Base-by-base conservation (phyloP, 352 stramenopile genomes). In the Pythium aquatile region DNA sequence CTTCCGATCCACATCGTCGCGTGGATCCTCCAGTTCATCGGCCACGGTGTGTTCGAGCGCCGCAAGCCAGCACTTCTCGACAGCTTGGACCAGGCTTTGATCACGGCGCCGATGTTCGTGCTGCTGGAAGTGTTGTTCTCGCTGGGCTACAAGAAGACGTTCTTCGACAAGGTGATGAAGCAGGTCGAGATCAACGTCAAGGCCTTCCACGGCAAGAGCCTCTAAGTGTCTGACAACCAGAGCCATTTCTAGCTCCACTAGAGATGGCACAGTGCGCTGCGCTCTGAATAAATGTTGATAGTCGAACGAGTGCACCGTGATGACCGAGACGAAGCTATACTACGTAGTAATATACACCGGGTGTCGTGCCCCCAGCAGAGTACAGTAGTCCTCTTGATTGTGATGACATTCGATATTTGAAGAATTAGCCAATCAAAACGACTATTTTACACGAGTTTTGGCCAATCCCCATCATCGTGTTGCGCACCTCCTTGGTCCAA, bases 11-110 rank as follows among this genome's bases (percentile, higher is more conserved):
- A 89, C 66, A 55, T 82, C 6, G 26, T 46, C 20, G 65, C 65
- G 17, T 91, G 80, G 80, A 80, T 88, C 52, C 59, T 78, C 6
- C 81, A 77, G 68, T 84, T 89, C 40, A 77, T 84, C 66, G 81
- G 78, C 20, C 81, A 90, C 59, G 70, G 66, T 20, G 71, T 90
- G 8, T 85, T 83, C 60, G 81, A 90, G 60, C 63, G 75, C 16
- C 71, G 78, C 47, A 78, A 82, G 13, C 80, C 81, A 2, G 81
- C 81, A 24, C 70, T 90, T 2, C 47, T 90, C 2, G 74, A 89
- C 55, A 89, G 81, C 55, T 57, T 90, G 13, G 74, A 85, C 60
- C 79, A 88, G 58, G 77, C 63, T 14, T 14, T 77, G 44, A 72
- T 83, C 56, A 81, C 76, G 5, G 78, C 80, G 17, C 80, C 80